A percentile compares a stretch with the other conserved stretches of the same genome.
These are phyloP conservation scores for Erythrophleum fordii DNA, from an alignment of 306 rosid species.

Conservation along the genomic window DNA sequence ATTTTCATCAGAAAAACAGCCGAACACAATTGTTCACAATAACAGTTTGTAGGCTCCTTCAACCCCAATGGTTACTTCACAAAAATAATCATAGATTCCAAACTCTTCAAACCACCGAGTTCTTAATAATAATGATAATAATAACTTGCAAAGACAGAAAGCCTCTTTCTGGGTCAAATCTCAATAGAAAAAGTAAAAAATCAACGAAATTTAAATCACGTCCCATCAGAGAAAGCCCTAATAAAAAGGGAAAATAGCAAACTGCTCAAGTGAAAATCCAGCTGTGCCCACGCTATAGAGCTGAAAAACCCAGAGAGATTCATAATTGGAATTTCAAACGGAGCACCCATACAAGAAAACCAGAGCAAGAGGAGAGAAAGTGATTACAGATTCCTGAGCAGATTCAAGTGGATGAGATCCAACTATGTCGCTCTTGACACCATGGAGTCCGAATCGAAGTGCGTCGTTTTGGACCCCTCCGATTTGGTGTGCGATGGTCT, in stretches of 20 bases:
- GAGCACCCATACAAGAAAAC: neutral
- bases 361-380: constrained; percentile 24
- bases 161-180: neutral
- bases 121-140: neutral
- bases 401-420: constrained; percentile 82
- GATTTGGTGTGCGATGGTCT: constrained; percentile 81
- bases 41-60: neutral
- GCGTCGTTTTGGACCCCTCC: constrained; percentile 86
- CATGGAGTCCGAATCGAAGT: constrained; percentile 79
- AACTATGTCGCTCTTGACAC: constrained; percentile 72
- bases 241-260: neutral
- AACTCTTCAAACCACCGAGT: constrained; percentile 2
- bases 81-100: neutral
- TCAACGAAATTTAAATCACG: neutral
- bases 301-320: neutral
- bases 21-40: neutral
- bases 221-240: constrained; percentile 37
- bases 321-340: constrained; percentile 8
- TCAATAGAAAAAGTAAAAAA: neutral
- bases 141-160: neutral
- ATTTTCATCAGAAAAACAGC: constrained; percentile 6
- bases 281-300: neutral
- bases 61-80: neutral
- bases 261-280: neutral
- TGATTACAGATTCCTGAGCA: constrained; percentile 64